Evolutionary conservation across 441 rosid species (phyloP), one percentile per base, ranked within the genome.

Genomic region (Raphanus hybrid): DNA sequence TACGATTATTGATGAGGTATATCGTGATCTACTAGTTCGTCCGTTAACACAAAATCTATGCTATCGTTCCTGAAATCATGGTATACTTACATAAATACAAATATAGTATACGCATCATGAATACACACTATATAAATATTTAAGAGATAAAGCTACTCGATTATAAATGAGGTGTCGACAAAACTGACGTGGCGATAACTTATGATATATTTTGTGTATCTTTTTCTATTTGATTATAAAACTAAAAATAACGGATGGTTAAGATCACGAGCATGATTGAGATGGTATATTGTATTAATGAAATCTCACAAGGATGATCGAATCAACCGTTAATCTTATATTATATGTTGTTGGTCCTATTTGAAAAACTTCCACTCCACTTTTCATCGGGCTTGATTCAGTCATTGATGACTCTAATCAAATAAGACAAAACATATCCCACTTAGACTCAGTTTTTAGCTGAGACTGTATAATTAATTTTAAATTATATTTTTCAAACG

Each of bases 141-240:
- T 32, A 32, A 74, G n/a, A 41, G 41, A 79, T 62, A 67, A 32
- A 39, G 32, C 71, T 67, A 79, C 67, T 27, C 20, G 23, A 67
- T 23, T 29, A 60, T 43, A 59, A 39, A 62, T 78, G 78, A 78
- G 62, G 82, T 79, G 78, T 55, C 71, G 61, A 64, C 72, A 63
- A 43, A 74, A 74, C 78, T 74, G 75, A 69, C 75, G 71, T 74
- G 67, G 78, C 78, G 82, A 79, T 74, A 79, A 79, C 70, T 55
- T 69, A 64, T 63, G 39, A 78, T 68, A 78, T 52, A 50, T 6
- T 63, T 12, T 50, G 9, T 73, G 57, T 18, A 65, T 35, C 29
- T 39, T 15, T 71, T 63, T 73, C 16, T 10, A 35, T 12, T 23
- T 15, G 12, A 50, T 15, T 60, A 72, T 78, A 67, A 73, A 78